Evolutionary conservation across 257 asterid genomes (phyloP), one percentile per base, ranked within the genome.

Genomic region (Solanum tarapatanum): DNA sequence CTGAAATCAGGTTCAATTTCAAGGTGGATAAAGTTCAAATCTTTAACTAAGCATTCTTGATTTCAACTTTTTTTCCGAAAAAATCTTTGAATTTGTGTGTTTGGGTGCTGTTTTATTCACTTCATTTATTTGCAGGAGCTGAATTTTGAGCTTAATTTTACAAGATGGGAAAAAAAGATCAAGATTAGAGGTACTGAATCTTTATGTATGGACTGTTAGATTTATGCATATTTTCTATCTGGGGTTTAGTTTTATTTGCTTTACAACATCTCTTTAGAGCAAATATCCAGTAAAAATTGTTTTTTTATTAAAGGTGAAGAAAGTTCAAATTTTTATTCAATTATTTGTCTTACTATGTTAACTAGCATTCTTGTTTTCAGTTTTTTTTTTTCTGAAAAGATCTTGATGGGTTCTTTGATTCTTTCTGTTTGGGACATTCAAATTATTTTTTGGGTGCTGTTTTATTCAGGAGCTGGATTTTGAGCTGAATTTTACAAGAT

Each of bases 111-210:
- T 69, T 48, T 28, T 87, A 48, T 88, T 39, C 68, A 86, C 37
- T 90, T 85, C 83, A 45, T 68, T 85, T 87, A 84, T 70, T 51
- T 74, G 23, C 36, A 89, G 84, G 66, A 92, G 90, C 87, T 88
- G 84, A 51, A 84, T 2, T 82, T 85, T 66, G 86, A 87, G 91
- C 89, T 89, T 37, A 74, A 16, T 28, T 66, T 70, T 24, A 10
- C 87, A 90, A 85, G 89, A 93, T 94, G 86, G 77, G 75, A 91
- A 87, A 83, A 91, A 91, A 89, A 92, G 93, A 94, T 92, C 96
- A 89, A 87, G 94, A 92, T 89, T 93, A 87, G 89, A 91, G 94
- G 98, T 95, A 87, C n/a, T 70, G 13, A 76, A 45, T 28, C 41
- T 80, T 77, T 26, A 45, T 41, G 60, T 24, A 72, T 33, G 79